Conservation (phyloP, 163 green algal genomes). For the Trebouxia gelatinosa region DNA sequence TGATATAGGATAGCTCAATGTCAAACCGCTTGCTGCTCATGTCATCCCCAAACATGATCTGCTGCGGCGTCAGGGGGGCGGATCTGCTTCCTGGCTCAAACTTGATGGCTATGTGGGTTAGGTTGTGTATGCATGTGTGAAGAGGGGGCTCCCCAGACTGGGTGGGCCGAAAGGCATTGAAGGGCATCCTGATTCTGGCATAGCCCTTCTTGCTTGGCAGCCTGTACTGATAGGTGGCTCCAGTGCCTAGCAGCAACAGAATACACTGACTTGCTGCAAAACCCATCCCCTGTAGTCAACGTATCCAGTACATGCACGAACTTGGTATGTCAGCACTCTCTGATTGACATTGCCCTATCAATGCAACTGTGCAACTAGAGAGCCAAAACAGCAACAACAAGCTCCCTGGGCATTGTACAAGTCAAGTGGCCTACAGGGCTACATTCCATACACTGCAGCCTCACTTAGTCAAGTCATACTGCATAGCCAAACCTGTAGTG, state of each 20-base stretch:
- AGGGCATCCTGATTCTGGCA: constrained; percentile 78
- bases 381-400: too few relatives aligned
- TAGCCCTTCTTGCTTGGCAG: constrained; percentile 69
- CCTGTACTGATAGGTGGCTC: constrained; percentile 53
- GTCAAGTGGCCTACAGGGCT: not conserved
- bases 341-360: not conserved
- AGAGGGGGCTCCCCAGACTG: constrained; percentile 36
- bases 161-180: constrained; percentile 66
- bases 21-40: too few relatives aligned
- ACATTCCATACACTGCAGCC: not conserved
- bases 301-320: too few relatives aligned
- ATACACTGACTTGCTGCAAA: too few relatives aligned
- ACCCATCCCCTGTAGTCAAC: too few relatives aligned
- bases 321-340: too few relatives aligned
- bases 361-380: not conserved
- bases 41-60: too few relatives aligned
- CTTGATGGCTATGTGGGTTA: constrained; percentile 1
- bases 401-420: too few relatives aligned
- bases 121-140: constrained; percentile 9
- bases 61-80: too few relatives aligned
- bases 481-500: too few relatives aligned
- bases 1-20: too few relatives aligned
- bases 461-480: too few relatives aligned
- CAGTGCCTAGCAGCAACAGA: constrained; percentile 37
- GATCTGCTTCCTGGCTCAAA: constrained; percentile 4